Conservation (phyloP, 2,329 filamentous ascomycete genomes). For the Fonsecaea monophora region DNA sequence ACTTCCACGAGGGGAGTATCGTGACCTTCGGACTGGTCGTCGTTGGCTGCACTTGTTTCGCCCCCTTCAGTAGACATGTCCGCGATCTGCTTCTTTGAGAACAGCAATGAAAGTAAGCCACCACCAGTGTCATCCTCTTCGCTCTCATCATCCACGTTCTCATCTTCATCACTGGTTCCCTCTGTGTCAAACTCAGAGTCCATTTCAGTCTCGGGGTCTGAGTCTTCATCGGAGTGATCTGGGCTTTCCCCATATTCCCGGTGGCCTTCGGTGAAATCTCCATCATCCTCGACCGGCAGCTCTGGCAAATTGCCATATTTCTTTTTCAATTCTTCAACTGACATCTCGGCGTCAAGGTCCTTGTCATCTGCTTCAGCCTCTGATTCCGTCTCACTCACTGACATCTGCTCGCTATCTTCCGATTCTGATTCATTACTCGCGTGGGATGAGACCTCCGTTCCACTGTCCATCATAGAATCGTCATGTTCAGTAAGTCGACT, state of each 20-base stretch:
- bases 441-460: constrained; percentile 38
- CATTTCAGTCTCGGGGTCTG: constrained; percentile 50
- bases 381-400: constrained; percentile 52
- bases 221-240: constrained; percentile 44
- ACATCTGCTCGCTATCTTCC: constrained; percentile 54
- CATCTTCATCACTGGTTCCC: constrained; percentile 53
- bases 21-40: constrained; percentile 36
- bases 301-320: constrained; percentile 55
- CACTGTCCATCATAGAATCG: constrained; percentile 32
- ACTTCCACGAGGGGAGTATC: constrained; percentile 23
- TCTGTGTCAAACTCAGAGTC: constrained; percentile 57
- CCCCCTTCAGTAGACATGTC: constrained; percentile 36
- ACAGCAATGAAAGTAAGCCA: constrained; percentile 54
- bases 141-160: constrained; percentile 50
- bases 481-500: constrained; percentile 42
- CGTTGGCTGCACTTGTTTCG: constrained; percentile 45
- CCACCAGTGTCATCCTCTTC: constrained; percentile 50
- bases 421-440: constrained; percentile 48
- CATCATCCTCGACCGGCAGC: constrained; percentile 10
- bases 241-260: constrained; percentile 16
- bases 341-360: constrained; percentile 54
- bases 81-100: constrained; percentile 52
- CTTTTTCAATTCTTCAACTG: constrained; percentile 54
- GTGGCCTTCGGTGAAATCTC: background rate
- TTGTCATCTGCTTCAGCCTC: constrained; percentile 52